A percentile compares a stretch with the other conserved stretches of the same genome.
phyloP scores from a whole-genome alignment of 306 rosid genomes.

The Aeschynomene evenia region DNA sequence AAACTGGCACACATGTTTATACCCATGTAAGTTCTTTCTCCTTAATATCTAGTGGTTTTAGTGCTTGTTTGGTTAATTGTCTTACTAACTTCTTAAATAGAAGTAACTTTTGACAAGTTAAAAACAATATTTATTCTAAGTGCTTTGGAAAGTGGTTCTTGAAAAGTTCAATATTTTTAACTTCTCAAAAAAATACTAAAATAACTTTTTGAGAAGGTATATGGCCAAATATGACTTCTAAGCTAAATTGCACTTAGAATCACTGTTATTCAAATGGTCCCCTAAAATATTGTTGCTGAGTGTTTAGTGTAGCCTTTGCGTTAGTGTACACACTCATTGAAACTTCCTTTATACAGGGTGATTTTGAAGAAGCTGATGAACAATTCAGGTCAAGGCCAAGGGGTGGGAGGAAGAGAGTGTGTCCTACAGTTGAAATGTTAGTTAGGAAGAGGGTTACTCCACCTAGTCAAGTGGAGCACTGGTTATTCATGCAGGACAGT shows the following conservation, averaged over 20 bases:
- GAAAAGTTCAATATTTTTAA: too few species aligned
- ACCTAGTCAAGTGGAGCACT: constrained; percentile 45
- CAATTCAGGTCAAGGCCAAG: constrained; percentile 69
- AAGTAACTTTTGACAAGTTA: too few species aligned
- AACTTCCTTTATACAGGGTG: constrained; percentile 53
- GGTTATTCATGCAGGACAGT: constrained; percentile 32
- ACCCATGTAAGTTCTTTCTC: constrained; percentile 47
- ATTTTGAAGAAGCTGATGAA: constrained; percentile 73
- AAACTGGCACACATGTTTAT: constrained; percentile 55
- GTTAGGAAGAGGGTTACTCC: constrained; percentile 74
- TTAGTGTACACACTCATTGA: neutral
- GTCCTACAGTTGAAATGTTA: constrained; percentile 68
- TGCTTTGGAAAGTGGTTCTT: too few species aligned
- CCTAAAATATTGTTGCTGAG: neutral
- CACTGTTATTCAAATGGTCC: too few species aligned
- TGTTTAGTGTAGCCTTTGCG: neutral
- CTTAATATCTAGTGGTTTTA: neutral
- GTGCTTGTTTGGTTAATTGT: too few species aligned
- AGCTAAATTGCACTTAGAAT: too few species aligned
- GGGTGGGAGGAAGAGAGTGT: constrained; percentile 78
- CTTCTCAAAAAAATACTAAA: too few species aligned
- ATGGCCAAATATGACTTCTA: too few species aligned
- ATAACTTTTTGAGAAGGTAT: too few species aligned
- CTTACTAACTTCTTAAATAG: too few species aligned
- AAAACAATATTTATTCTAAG: too few species aligned